Evolutionary conservation across 768 basidiomycete species (phyloP).

Genomic region (Obba rivulosa): DNA sequence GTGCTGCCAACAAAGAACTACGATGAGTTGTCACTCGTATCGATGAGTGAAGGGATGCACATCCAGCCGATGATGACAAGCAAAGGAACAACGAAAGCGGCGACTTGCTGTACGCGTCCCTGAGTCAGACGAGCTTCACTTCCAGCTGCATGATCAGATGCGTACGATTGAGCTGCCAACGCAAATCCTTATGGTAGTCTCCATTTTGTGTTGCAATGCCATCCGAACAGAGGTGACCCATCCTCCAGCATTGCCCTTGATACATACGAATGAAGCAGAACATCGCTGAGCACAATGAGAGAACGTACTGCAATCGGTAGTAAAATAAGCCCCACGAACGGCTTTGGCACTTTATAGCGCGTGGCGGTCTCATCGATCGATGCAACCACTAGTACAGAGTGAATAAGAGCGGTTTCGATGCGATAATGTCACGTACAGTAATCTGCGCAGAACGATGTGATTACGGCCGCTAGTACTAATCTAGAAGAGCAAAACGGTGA

Average conservation of each 20-base stretch:
- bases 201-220: slow-evolving; percentile 75
- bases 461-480: slow-evolving; percentile 66
- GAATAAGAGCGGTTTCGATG: not conserved
- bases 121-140: not conserved
- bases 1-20: slow-evolving; percentile 33
- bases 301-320: slow-evolving; percentile 77
- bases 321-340: slow-evolving; percentile 83
- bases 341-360: slow-evolving; percentile 73
- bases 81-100: slow-evolving; percentile 82
- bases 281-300: slow-evolving; percentile 8
- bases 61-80: slow-evolving; percentile 89
- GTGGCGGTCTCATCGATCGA: slow-evolving; percentile 90
- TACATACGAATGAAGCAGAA: not conserved
- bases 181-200: slow-evolving; percentile 72
- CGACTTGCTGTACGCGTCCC: slow-evolving; percentile 71
- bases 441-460: slow-evolving; percentile 88
- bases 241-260: slow-evolving; percentile 76
- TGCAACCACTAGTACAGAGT: slow-evolving; percentile 57
- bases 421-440: slow-evolving; percentile 46
- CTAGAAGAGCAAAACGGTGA: slow-evolving; percentile 27
- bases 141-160: slow-evolving; percentile 6
- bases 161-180: slow-evolving; percentile 81
- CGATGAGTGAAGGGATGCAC: slow-evolving; percentile 33
- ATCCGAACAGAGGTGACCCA: slow-evolving; percentile 85
- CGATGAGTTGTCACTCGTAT: slow-evolving; percentile 2